Percentiles rank a stretch among this genome's conserved stretches.
These are phyloP conservation scores for Pilasporangium apinafurcum DNA, from an alignment of 352 stramenopile genomes.

Conservation along the genomic window DNA sequence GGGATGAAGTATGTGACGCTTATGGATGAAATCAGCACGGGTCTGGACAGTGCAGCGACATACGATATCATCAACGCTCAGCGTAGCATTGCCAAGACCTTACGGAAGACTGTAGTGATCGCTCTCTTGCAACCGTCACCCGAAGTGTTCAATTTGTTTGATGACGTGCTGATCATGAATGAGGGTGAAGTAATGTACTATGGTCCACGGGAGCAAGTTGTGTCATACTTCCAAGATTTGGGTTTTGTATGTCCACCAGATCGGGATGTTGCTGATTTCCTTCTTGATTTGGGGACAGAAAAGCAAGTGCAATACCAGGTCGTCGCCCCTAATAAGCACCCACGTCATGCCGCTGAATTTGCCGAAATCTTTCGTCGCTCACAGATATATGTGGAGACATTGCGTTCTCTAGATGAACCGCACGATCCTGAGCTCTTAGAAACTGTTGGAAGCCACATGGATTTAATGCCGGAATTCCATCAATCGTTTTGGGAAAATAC, in stretches of 20 bases:
- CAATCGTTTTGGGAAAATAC: conserved; percentile 9
- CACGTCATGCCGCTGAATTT: conserved; percentile 6
- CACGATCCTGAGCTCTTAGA: conserved; percentile 7
- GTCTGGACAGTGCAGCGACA: conserved; percentile 83
- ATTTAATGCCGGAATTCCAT: conserved; percentile 2
- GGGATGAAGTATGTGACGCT: conserved; percentile 56
- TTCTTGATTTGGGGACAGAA: conserved; percentile 12
- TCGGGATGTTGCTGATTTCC: conserved; percentile 14
- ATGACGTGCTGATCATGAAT: conserved; percentile 78
- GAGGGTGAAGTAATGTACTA: conserved; percentile 13
- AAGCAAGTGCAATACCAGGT: conserved; percentile 10
- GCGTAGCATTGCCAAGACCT: conserved; percentile 24
- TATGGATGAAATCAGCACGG: conserved; percentile 88
- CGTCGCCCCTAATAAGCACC: background rate
- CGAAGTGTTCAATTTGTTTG: conserved; percentile 88
- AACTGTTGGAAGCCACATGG: background rate
- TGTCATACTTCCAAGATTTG: conserved; percentile 16
- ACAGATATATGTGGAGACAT: conserved; percentile 36
- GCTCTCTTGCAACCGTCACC: conserved; percentile 75
- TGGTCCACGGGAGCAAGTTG: conserved; percentile 1
- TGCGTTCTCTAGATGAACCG: conserved; percentile 26
- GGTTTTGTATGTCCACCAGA: conserved; percentile 4
- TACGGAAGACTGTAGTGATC: conserved; percentile 22
- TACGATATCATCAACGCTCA: conserved; percentile 86
- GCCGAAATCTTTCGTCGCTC: conserved; percentile 6